Evolutionary conservation across 306 rosid species (phyloP).

Genomic region (Oxytropis ochrocephala): DNA sequence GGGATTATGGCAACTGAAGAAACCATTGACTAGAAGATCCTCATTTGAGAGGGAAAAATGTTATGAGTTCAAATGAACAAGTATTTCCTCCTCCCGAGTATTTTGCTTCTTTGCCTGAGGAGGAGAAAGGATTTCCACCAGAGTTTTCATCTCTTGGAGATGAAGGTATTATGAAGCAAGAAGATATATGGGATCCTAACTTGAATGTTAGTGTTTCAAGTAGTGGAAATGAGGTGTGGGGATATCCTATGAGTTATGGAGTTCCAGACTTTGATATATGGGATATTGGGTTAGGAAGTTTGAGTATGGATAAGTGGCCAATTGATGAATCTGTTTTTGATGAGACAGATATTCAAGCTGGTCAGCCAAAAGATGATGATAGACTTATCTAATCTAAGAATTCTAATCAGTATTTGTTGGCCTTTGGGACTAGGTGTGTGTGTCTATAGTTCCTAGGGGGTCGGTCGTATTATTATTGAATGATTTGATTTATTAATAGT

Average conservation of each 20-base stretch:
- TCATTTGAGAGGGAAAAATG: slow-evolving; percentile 45
- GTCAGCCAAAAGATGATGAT: slow-evolving; percentile 27
- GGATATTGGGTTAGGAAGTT: slow-evolving; percentile 56
- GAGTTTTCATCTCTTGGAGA: slow-evolving; percentile 36
- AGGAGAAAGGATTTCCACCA: slow-evolving; percentile 32
- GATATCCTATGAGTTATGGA: slow-evolving; percentile 35
- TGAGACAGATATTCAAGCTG: slow-evolving; percentile 31
- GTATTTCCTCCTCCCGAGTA: slow-evolving; percentile 9
- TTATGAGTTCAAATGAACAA: slow-evolving; percentile 37
- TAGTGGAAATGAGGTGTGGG: slow-evolving; percentile 51
- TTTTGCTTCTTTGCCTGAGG: slow-evolving; percentile 43
- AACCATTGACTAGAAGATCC: slow-evolving; percentile 29
- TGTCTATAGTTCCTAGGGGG: slow-evolving; percentile 27
- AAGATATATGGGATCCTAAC: slow-evolving; percentile 54
- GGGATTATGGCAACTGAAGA: slow-evolving; percentile 22
- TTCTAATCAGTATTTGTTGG: too few species aligned
- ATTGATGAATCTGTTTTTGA: slow-evolving; percentile 41
- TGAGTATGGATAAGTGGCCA: slow-evolving; percentile 42
- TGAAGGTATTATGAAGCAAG: slow-evolving; percentile 44
- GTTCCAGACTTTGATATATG: slow-evolving; percentile 47
- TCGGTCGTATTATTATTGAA: slow-evolving; percentile 31
- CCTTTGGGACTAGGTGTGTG: slow-evolving; percentile 34
- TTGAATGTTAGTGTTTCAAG: slow-evolving; percentile 41
- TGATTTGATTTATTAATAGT: slow-evolving; percentile 25
- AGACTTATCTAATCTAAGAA: background rate